Conservation (phyloP, 495 filamentous ascomycete species). For the Trichocladium antarcticum region DNA sequence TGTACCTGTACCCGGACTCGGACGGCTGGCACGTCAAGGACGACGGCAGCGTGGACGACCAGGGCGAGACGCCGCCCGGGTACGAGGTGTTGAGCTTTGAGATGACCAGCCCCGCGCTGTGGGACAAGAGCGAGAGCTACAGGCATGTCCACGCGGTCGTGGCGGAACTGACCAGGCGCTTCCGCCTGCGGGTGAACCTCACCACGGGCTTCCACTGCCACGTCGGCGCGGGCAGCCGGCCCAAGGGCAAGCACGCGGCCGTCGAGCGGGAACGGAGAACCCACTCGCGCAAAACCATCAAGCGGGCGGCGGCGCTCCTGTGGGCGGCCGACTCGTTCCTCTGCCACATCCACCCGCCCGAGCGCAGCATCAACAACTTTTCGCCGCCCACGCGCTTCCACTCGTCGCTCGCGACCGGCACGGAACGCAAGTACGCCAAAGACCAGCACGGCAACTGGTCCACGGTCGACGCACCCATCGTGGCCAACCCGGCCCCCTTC, state of each 20-base stretch:
- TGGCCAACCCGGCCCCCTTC: too few relatives aligned
- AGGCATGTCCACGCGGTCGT: slow-evolving; percentile 2
- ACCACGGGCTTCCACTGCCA: slow-evolving; percentile 6
- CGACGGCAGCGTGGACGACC: neutral
- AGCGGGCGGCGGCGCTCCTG: slow-evolving; percentile 5
- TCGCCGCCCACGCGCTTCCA: neutral
- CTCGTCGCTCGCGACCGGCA: neutral
- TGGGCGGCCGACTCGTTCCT: slow-evolving; percentile 16
- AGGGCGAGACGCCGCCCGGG: neutral
- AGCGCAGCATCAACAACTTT: slow-evolving; percentile 4
- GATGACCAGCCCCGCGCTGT: slow-evolving; percentile 6
- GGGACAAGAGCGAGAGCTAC: slow-evolving; percentile 8
- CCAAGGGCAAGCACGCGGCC: too few relatives aligned
- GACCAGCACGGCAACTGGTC: slow-evolving; percentile 7
- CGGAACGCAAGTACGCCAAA: neutral
- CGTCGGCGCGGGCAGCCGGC: slow-evolving; percentile 1
- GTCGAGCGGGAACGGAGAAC: neutral
- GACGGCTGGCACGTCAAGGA: slow-evolving; percentile 1
- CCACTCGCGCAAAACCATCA: neutral
- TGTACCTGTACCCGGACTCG: neutral
- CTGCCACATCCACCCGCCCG: slow-evolving; percentile 6
- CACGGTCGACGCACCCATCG: too few relatives aligned
- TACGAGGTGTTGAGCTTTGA: neutral
- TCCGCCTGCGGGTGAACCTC: slow-evolving; percentile 5
- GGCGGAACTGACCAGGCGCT: neutral